Evolutionary conservation across 2,329 filamentous ascomycete species (phyloP).

Genomic region (Trichothecium roseum): DNA sequence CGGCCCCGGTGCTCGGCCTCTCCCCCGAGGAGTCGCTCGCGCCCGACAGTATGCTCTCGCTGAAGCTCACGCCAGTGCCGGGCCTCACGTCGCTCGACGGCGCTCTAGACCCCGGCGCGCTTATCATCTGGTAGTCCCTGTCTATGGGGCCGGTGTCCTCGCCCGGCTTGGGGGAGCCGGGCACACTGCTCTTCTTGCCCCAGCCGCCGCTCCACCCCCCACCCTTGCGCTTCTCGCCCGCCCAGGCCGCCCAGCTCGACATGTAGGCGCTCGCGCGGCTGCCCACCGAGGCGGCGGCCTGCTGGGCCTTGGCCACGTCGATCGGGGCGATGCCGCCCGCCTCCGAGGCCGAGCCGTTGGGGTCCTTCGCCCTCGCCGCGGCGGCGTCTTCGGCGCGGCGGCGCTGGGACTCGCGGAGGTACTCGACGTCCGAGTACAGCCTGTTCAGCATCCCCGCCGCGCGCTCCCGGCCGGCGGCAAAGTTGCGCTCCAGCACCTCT

Average conservation of each 20-base stretch:
- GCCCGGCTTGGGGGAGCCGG: slow-evolving; percentile 13
- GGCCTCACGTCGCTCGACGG: slow-evolving; percentile 20
- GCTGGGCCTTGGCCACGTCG: slow-evolving; percentile 30
- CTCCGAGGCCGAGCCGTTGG: slow-evolving; percentile 8
- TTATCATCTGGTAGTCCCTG: slow-evolving; percentile 25
- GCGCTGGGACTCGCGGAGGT: slow-evolving; percentile 34
- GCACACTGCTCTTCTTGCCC: slow-evolving; percentile 18
- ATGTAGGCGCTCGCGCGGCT: slow-evolving; percentile 53
- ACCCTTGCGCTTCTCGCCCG: slow-evolving; percentile 62
- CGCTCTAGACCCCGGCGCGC: slow-evolving; percentile 16
- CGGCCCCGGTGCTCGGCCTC: slow-evolving; percentile 5
- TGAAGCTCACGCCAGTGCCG: slow-evolving; percentile 29
- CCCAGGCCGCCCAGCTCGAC: slow-evolving; percentile 60
- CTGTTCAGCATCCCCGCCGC: slow-evolving; percentile 79
- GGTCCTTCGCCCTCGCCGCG: slow-evolving; percentile 6
- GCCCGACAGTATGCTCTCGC: slow-evolving; percentile 33
- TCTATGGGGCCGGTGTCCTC: slow-evolving; percentile 25
- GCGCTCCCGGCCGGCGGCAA: slow-evolving; percentile 82
- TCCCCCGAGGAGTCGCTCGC: slow-evolving; percentile 17
- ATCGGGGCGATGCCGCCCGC: slow-evolving; percentile 14
- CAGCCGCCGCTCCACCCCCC: slow-evolving; percentile 33
- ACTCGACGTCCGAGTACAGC: slow-evolving; percentile 83
- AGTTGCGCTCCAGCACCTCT: slow-evolving; percentile 77
- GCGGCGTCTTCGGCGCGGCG: slow-evolving; percentile 28
- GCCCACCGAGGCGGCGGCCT: slow-evolving; percentile 37